A percentile compares a stretch with the other conserved stretches of the same genome.
Conservation (phyloP, 768 basidiomycete genomes). For the Leccinum longicurvipes region DNA sequence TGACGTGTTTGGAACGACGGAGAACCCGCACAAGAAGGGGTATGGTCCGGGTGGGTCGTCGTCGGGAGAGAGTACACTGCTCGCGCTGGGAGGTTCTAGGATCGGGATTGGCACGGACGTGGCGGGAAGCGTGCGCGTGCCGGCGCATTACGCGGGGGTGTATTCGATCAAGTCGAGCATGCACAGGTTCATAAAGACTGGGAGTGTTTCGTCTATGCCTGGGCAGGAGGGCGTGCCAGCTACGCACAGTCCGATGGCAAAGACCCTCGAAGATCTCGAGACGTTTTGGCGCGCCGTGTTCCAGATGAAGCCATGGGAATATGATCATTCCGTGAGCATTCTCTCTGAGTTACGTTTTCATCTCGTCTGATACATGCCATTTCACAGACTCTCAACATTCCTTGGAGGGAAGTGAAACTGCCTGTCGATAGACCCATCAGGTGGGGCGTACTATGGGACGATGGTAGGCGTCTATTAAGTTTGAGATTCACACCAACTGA, state of each 20-base stretch:
- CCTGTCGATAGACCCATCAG: conserved; percentile 49
- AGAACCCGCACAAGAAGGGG: conserved; percentile 56
- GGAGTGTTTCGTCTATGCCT: conserved; percentile 42
- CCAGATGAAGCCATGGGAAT: conserved; percentile 60
- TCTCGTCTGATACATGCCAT: neutral
- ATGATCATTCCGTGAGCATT: conserved; percentile 47
- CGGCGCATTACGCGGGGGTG: conserved; percentile 64
- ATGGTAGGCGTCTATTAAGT: conserved; percentile 37
- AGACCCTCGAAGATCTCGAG: conserved; percentile 57
- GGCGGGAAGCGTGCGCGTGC: conserved; percentile 64
- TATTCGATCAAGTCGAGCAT: conserved; percentile 58
- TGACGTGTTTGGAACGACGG: too few species aligned
- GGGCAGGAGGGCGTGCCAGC: conserved; percentile 58
- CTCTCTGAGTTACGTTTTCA: neutral
- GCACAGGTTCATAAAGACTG: conserved; percentile 54
- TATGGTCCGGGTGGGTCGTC: conserved; percentile 65
- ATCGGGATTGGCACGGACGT: conserved; percentile 69
- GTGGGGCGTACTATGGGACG: conserved; percentile 64
- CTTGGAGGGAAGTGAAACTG: conserved; percentile 38
- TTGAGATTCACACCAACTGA: neutral
- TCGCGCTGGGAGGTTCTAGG: conserved; percentile 58
- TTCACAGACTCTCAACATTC: conserved; percentile 33
- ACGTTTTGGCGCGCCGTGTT: conserved; percentile 66
- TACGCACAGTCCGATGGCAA: conserved; percentile 58
- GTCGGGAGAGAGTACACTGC: conserved; percentile 63